Percentiles rank a stretch among this genome's conserved stretches.
Evolutionary conservation across 345 rosid genomes (phyloP).

Genomic region (Syzygium jambos): DNA sequence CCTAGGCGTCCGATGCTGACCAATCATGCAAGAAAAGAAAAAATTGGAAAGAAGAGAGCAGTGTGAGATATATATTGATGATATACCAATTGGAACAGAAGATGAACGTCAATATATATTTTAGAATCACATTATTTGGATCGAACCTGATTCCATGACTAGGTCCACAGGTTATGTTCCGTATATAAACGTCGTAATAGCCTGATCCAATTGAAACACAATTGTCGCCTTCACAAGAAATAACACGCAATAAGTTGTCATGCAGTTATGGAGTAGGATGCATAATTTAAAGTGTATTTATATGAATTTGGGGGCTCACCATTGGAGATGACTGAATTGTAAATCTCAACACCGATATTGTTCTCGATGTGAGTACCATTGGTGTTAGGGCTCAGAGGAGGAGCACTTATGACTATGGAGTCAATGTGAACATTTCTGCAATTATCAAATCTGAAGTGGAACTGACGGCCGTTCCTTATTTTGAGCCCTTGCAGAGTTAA

Average conservation of each 20-base stretch:
- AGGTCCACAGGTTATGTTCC: constrained; percentile 89
- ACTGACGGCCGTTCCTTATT: constrained; percentile 65
- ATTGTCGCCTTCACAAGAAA: constrained; percentile 59
- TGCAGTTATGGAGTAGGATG: neutral
- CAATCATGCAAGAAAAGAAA: neutral
- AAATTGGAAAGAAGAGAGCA: neutral
- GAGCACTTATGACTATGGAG: constrained; percentile 55
- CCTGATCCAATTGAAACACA: constrained; percentile 90
- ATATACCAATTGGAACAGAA: neutral
- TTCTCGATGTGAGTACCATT: constrained; percentile 80
- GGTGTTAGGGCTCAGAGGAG: constrained; percentile 73
- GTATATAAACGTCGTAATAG: constrained; percentile 61
- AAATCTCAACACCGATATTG: constrained; percentile 42
- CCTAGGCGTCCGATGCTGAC: constrained; percentile 93
- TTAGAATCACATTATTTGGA: neutral
- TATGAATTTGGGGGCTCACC: constrained; percentile 22
- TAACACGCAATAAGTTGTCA: neutral
- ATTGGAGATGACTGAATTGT: constrained; percentile 69
- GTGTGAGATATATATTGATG: neutral
- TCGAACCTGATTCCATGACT: constrained; percentile 84
- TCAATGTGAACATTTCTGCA: constrained; percentile 39
- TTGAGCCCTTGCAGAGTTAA: constrained; percentile 53
- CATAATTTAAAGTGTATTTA: neutral
- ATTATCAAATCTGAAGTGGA: constrained; percentile 62
- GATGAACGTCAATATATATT: neutral